Base-by-base conservation (phyloP, 768 basidiomycete genomes). In the Suillus spraguei region DNA sequence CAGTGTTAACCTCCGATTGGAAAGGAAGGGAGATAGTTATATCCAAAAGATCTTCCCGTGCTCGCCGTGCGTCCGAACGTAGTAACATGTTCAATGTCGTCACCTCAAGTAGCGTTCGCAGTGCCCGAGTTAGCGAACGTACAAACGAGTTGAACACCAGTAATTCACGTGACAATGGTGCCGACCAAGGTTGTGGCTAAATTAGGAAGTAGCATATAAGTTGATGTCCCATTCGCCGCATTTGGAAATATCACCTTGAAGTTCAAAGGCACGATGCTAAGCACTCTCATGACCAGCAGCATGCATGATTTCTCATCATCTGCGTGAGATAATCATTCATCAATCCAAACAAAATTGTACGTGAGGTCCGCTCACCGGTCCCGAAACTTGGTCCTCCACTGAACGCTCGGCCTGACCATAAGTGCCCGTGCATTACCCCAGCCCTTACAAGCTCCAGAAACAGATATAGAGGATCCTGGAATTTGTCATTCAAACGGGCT, bases 61-160 rank as follows among this genome's bases (percentile, higher is more conserved):
- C 85, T 56, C 93, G 84, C 38, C 89, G 87, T 39, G 94, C 95
- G 71, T 98, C 96, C 36, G 86, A 87, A 33, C 94, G 90, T 32
- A 99, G 82, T 39, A 99, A 82, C 89, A 98, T 92, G 79, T 97
- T 97, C 71, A 97, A 78, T 64, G 93, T 88, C 47, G 93, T 89
- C 63, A 95, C 90, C 77, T 99, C 97, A 65, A 97, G 78, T 68
- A 99, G 82, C 63, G 91, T 91, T 66, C 97, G 87, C 64, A 99
- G 82, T 35, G 95, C 92, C 64, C 95, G 90, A 62, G 94, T 92
- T 65, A 99, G 81, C 59, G 94, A 92, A 59, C 94, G 89, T 71
- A 97, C 89, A 75, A 99, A 99, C 55, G 95, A 95, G 82, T 99
- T 99, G 85, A 99, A 99, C 65, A 97, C 95, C 58, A 99, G 83